phyloP scores from a whole-genome alignment of 768 basidiomycete genomes.

The Mycena sanguinolenta region DNA sequence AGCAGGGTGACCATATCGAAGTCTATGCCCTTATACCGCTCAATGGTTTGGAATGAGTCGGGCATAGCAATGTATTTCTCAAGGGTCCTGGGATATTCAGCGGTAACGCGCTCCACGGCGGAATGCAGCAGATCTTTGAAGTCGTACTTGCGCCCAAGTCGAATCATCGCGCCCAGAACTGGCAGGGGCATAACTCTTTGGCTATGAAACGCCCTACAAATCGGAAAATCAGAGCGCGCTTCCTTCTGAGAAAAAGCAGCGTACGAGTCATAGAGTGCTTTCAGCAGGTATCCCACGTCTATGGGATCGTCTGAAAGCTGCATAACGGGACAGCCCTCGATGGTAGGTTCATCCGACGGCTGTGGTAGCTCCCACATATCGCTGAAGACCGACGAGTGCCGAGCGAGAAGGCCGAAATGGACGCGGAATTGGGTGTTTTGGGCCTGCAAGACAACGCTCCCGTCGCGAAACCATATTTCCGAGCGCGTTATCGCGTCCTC shows the following conservation, averaged over 20 bases:
- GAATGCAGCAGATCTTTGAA: background rate
- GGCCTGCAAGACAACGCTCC: background rate
- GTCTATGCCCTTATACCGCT: background rate
- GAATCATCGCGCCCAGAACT: background rate
- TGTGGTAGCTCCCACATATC: background rate
- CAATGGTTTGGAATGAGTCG: background rate
- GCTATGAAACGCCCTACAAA: background rate
- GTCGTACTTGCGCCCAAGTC: background rate
- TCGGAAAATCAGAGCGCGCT: background rate
- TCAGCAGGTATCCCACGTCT: background rate
- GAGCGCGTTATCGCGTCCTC: constrained; percentile 4
- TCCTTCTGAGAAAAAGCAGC: background rate
- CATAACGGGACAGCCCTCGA: background rate
- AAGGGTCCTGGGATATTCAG: background rate
- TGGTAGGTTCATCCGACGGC: background rate
- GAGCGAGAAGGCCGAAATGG: background rate
- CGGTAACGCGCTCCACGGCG: background rate
- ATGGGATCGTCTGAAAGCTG: background rate
- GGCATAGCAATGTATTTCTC: background rate
- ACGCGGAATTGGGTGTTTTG: background rate
- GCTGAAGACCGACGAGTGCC: background rate
- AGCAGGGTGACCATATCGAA: background rate
- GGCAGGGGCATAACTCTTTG: background rate
- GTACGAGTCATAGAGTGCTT: background rate
- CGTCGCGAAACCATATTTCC: background rate